Evolutionary conservation across 2,329 filamentous ascomycete genomes (phyloP).

Genomic region (Furcasterigmium furcatum): DNA sequence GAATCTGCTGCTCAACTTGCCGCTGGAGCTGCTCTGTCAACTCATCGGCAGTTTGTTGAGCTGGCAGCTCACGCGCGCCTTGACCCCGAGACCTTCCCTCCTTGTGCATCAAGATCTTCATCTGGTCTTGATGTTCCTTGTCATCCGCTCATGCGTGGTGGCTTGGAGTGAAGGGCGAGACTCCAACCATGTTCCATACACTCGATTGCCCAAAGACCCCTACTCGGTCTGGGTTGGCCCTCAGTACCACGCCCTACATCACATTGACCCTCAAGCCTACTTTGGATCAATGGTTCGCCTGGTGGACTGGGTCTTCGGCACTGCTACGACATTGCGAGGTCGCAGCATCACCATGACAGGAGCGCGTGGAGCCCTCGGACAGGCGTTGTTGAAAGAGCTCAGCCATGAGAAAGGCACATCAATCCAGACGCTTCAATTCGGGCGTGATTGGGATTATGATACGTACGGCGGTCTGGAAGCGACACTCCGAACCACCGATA

Average conservation of each 20-base stretch:
- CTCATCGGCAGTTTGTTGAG: slow-evolving; percentile 4
- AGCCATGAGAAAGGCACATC: slow-evolving; percentile 2
- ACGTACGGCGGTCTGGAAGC: slow-evolving; percentile 3
- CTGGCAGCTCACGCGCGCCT: slow-evolving; percentile 1
- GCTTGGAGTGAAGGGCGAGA: slow-evolving; percentile 10
- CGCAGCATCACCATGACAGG: slow-evolving; percentile 13
- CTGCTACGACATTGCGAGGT: slow-evolving; percentile 8
- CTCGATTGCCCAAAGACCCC: slow-evolving; percentile 6
- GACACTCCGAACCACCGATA: slow-evolving; percentile 8
- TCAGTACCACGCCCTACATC: slow-evolving; percentile 14
- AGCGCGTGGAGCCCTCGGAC: slow-evolving; percentile 8
- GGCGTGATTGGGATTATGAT: slow-evolving; percentile 6
- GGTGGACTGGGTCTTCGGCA: slow-evolving; percentile 13
- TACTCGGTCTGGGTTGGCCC: slow-evolving; percentile 10
- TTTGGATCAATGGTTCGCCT: slow-evolving; percentile 14
- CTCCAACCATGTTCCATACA: slow-evolving; percentile 11
- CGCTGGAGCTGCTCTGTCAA: slow-evolving; percentile 8
- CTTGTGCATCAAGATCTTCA: not conserved
- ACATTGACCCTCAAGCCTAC: slow-evolving; percentile 14
- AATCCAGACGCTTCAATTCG: slow-evolving; percentile 1
- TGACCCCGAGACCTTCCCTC: not conserved
- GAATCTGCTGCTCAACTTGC: slow-evolving; percentile 8
- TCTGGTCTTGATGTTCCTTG: slow-evolving; percentile 3
- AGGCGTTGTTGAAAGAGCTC: slow-evolving; percentile 4
- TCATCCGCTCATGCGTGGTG: slow-evolving; percentile 5